Evolutionary conservation across 1,284 basidiomycete species (phyloP).

Genomic region (Mycosarcoma mackinlayi): DNA sequence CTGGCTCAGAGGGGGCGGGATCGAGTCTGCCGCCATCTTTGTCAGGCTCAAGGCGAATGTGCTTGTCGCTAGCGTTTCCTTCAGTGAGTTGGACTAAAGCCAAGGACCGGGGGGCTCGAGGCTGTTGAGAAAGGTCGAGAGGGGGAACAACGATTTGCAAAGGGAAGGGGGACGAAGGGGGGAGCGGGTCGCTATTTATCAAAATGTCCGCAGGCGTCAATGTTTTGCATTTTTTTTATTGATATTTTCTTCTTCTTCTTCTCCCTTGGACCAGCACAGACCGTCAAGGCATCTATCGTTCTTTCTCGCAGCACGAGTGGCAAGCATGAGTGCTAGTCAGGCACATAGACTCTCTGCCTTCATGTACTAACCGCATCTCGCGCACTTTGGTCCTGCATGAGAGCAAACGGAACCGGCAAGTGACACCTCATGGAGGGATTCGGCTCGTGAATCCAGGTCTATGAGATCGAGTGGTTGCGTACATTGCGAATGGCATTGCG

Average conservation of each 20-base stretch:
- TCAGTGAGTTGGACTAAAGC: not conserved
- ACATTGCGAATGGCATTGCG: constrained; percentile 7
- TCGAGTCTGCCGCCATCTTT: constrained; percentile 40
- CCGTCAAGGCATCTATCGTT: not conserved
- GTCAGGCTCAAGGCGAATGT: not conserved
- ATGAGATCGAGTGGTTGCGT: constrained; percentile 4
- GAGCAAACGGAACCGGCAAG: not conserved
- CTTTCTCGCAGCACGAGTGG: not conserved
- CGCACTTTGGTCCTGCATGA: not conserved
- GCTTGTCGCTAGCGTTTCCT: not conserved
- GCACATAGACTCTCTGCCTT: too few species aligned
- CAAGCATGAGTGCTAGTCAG: too few species aligned
- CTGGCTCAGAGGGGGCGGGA: constrained; percentile 55
- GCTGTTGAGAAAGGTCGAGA: not conserved
- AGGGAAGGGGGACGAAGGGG: not conserved
- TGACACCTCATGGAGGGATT: not conserved
- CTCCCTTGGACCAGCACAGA: constrained; percentile 4
- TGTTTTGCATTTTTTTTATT: not conserved
- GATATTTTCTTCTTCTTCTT: not conserved
- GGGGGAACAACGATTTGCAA: too few species aligned
- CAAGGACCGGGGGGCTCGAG: not conserved
- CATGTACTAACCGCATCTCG: too few species aligned
- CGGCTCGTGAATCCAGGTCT: not conserved
- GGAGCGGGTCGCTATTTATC: constrained; percentile 15
- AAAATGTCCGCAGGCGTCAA: not conserved